Evolutionary conservation across 2,329 filamentous ascomycete genomes (phyloP), one percentile per base, ranked within the genome.

Genomic region (Neopestalotiopsis sp.): DNA sequence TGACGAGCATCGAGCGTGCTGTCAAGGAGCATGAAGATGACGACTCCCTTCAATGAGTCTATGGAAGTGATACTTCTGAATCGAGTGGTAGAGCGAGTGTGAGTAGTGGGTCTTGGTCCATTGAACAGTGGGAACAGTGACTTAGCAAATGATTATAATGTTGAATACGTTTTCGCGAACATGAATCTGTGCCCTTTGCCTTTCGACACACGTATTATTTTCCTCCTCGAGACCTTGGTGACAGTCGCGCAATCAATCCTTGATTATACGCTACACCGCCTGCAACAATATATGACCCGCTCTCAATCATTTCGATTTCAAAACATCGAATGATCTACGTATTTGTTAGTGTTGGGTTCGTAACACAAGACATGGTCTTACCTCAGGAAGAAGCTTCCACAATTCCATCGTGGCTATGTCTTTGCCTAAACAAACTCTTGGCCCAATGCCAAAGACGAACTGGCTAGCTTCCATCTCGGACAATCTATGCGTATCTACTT

Each of bases 381-480:
- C 59, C 61, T 64, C 68, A 3, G 71, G 70, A 32, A 75, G 60
- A 28, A 73, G 58, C 63, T 75, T 75, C 14, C 69, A 70, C n/a
- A 73, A 20, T 59, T 75, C 74, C 72, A 75, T 69, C 17, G 68
- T 61, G 6, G 74, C 73, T 45, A 76, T 74, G 56, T 75, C 72
- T 65, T 75, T 75, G 14, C 74, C 74, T 9, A 75, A 32, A 61
- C 73, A 75, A 40, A 71, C 68, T 9, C 74, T 69, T 12, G 70
- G 59, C 2, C 74, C 74, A 1, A 71, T 56, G 2, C 74, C 73
- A 65, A 75, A 75, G 1, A 68, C 68, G 38, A 75, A 74, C 64
- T 68, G 71, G 4, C 59, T 49, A 12, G 67, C 67, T n/a, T 74
- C 69, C 42, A 72, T 67, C 58, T 69, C 70, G 1, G 58, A 42